A percentile compares a stretch with the other conserved stretches of the same genome.
These are phyloP conservation scores for Neospermospora avenae DNA, from an alignment of 2,329 filamentous ascomycete species.

Conservation along the genomic window DNA sequence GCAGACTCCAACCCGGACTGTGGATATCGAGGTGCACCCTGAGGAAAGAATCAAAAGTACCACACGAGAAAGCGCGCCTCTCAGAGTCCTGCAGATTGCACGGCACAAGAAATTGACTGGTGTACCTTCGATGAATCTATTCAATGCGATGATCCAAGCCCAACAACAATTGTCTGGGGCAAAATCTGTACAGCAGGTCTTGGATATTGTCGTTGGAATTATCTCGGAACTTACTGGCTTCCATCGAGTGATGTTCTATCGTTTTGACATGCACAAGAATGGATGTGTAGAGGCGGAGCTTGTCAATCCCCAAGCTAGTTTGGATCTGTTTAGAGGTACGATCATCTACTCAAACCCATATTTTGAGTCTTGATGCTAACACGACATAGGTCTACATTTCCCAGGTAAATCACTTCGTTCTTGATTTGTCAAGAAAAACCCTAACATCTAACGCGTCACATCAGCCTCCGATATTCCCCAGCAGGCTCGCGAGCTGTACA, in stretches of 20 bases:
- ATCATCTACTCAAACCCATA: not conserved
- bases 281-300: conserved; percentile 30
- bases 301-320: conserved; percentile 24
- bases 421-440: too few relatives aligned
- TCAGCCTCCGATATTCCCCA: conserved; percentile 74
- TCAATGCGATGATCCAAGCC: conserved; percentile 25
- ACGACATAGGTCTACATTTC: conserved; percentile 50
- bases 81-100: conserved; percentile 21
- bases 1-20: conserved; percentile 1
- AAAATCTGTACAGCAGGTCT: conserved; percentile 17
- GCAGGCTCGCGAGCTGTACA: conserved; percentile 81
- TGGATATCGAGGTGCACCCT: conserved; percentile 15
- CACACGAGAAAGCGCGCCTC: conserved; percentile 19
- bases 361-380: not conserved
- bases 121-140: conserved; percentile 26
- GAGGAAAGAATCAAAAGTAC: conserved; percentile 25
- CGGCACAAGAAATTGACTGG: conserved; percentile 13
- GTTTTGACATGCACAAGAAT: conserved; percentile 29
- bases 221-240: conserved; percentile 28
- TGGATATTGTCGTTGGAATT: conserved; percentile 27
- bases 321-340: conserved; percentile 25
- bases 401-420: conserved; percentile 41
- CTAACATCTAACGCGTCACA: not conserved
- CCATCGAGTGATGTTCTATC: conserved; percentile 31
- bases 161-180: conserved; percentile 21